Evolutionary conservation across 1,284 basidiomycete genomes (phyloP).

Genomic region (Apiotrichum porosum): DNA sequence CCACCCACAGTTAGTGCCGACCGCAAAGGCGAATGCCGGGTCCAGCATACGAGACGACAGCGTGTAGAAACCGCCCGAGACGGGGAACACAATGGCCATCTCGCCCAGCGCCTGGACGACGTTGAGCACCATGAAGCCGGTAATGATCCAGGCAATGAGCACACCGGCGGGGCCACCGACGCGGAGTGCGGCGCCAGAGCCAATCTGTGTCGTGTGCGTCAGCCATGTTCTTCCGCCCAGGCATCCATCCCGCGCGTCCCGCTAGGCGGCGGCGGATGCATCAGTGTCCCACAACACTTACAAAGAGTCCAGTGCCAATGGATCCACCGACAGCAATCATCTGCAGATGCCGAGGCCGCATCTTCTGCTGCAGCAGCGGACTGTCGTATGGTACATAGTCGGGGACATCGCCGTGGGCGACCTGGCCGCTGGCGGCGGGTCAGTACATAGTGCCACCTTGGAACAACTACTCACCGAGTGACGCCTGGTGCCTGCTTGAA

Average conservation of each 20-base stretch:
- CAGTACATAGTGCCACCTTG: too few species aligned
- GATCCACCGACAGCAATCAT: conserved; percentile 52
- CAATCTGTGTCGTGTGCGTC: conserved; percentile 29
- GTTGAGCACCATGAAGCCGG: conserved; percentile 23
- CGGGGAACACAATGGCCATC: conserved; percentile 51
- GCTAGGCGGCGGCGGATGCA: neutral
- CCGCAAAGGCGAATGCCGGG: conserved; percentile 39
- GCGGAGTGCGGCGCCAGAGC: conserved; percentile 50
- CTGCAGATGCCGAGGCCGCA: conserved; percentile 45
- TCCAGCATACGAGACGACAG: conserved; percentile 44
- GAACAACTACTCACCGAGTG: conserved; percentile 35
- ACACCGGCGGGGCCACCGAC: conserved; percentile 52
- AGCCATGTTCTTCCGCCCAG: too few species aligned
- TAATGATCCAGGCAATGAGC: conserved; percentile 46
- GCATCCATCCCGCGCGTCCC: conserved; percentile 10
- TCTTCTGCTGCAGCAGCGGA: conserved; percentile 48
- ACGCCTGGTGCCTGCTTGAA: conserved; percentile 51
- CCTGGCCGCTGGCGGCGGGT: conserved; percentile 23
- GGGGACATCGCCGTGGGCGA: conserved; percentile 33
- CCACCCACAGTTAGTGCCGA: conserved; percentile 44
- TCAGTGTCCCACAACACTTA: neutral
- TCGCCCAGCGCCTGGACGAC: conserved; percentile 49
- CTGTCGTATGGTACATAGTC: conserved; percentile 32
- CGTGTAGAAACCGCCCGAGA: conserved; percentile 52
- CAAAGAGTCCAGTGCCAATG: conserved; percentile 52